Percentiles rank a stretch among this genome's conserved stretches.
Conservation (phyloP, 2,329 filamentous ascomycete genomes). For the Zasmidium angulare region DNA sequence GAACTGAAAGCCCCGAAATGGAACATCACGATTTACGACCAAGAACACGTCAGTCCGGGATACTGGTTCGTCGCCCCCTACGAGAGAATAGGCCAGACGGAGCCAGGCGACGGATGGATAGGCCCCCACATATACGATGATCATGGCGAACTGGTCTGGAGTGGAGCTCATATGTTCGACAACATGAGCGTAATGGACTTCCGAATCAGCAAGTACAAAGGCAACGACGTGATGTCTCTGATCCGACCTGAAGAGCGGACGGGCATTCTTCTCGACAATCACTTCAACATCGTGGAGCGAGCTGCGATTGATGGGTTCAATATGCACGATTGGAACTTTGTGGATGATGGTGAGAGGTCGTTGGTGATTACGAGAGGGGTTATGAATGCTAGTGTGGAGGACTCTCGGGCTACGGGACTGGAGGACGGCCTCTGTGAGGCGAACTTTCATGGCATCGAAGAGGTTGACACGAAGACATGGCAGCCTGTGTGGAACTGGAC, state of each 20-base stretch:
- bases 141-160: conserved; percentile 14
- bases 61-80: conserved; percentile 15
- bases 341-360: conserved; percentile 7
- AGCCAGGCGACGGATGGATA: conserved; percentile 8
- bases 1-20: conserved; percentile 13
- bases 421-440: conserved; percentile 4
- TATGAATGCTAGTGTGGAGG: conserved; percentile 6
- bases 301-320: neutral
- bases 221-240: conserved; percentile 4
- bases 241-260: neutral
- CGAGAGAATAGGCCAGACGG: conserved; percentile 6
- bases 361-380: conserved; percentile 8
- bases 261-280: conserved; percentile 2
- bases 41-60: conserved; percentile 6
- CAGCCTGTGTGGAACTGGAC: conserved; percentile 37
- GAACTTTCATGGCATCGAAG: conserved; percentile 33
- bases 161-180: conserved; percentile 5
- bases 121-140: conserved; percentile 17
- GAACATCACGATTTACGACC: conserved; percentile 13
- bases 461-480: conserved; percentile 36
- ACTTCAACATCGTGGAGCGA: conserved; percentile 4
- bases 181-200: conserved; percentile 13
- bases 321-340: conserved; percentile 12
- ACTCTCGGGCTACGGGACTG: neutral
- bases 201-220: conserved; percentile 6